Percentiles rank a stretch among this genome's conserved stretches.
phyloP scores from a whole-genome alignment of 805 yeast species.

The Myxozyma mucilagina region DNA sequence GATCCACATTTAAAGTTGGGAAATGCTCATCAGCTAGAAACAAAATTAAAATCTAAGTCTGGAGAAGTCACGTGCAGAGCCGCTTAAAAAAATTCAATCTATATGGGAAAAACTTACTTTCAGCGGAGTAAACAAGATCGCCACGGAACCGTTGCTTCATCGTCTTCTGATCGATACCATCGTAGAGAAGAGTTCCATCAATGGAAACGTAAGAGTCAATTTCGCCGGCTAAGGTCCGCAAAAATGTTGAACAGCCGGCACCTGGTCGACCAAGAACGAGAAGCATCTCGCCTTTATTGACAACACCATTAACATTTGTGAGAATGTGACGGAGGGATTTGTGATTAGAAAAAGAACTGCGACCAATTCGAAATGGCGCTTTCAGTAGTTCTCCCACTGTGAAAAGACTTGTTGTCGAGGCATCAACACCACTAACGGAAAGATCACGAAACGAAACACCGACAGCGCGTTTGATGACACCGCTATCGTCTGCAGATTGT shows the following conservation, averaged over 20 bases:
- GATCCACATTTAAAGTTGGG: slow-evolving; percentile 73
- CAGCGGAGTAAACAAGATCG: slow-evolving; percentile 44
- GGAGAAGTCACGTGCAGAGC: slow-evolving; percentile 37
- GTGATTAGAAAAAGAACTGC: slow-evolving; percentile 9
- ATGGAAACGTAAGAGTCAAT: slow-evolving; percentile 51
- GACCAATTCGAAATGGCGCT: slow-evolving; percentile 33
- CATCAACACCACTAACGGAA: slow-evolving; percentile 50
- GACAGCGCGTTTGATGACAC: slow-evolving; percentile 41
- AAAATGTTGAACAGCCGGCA: slow-evolving; percentile 64
- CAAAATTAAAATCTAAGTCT: slow-evolving; percentile 32
- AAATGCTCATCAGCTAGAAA: slow-evolving; percentile 58
- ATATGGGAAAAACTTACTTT: slow-evolving; percentile 21
- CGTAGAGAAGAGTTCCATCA: slow-evolving; percentile 60
- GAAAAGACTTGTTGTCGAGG: slow-evolving; percentile 47
- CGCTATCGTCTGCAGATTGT: slow-evolving; percentile 35
- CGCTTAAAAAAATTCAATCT: background rate
- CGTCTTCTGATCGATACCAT: slow-evolving; percentile 59
- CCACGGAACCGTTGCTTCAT: slow-evolving; percentile 60
- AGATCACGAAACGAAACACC: slow-evolving; percentile 45
- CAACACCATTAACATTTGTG: slow-evolving; percentile 53
- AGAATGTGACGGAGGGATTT: slow-evolving; percentile 33
- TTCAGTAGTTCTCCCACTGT: slow-evolving; percentile 49
- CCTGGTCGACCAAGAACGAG: slow-evolving; percentile 83
- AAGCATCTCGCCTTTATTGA: slow-evolving; percentile 63
- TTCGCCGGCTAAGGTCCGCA: slow-evolving; percentile 74